Evolutionary conservation across 2,329 filamentous ascomycete species (phyloP), one percentile per base, ranked within the genome.

Genomic region (Colletotrichum cuscutae): DNA sequence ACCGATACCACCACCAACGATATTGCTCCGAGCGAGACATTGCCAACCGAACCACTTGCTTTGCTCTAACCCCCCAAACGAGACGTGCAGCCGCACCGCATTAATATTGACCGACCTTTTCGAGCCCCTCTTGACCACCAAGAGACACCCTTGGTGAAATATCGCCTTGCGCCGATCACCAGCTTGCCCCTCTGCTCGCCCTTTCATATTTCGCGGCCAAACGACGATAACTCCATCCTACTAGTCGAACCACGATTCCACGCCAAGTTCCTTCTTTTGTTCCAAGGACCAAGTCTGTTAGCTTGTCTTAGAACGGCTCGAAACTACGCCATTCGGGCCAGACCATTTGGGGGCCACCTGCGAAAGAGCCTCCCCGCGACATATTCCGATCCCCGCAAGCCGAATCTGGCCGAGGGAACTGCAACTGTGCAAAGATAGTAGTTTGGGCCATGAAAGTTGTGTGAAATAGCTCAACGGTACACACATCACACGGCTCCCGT

Each of bases 401-500:
- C 65, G 64, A 72, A 19, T 8, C 8, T 62, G 70, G 30, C 69
- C 37, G 37, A 74, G 72, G 70, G 61, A 72, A 37, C 26, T 56
- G 64, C 63, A 46, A 42, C 26, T 58, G 32, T 22, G 56, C 58
- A 28, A 72, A 26, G 22, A 54, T 30, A 49, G n/a, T 30, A 56
- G 56, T 62, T 54, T 63, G 64, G 64, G 69, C 22, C 37, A 74
- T 73, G 72, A 73, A 22, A 62, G 46, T 62, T 46, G 72, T 22
- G 26, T 32, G n/a, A 60, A 65, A 28, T 19, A 59, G 30, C 46
- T 26, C 46, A 57, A 73, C 42, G 57, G 24, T 62, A 65, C 32
- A 61, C 67, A 32, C 54, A 71, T 37, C 15, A 30, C 22, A 62
- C 60, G 58, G 71, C 42, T 61, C 26, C 32, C 56, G 35, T 28